phyloP scores from a whole-genome alignment of 1,284 basidiomycete genomes.

The Tetrapyrgos nigripes region DNA sequence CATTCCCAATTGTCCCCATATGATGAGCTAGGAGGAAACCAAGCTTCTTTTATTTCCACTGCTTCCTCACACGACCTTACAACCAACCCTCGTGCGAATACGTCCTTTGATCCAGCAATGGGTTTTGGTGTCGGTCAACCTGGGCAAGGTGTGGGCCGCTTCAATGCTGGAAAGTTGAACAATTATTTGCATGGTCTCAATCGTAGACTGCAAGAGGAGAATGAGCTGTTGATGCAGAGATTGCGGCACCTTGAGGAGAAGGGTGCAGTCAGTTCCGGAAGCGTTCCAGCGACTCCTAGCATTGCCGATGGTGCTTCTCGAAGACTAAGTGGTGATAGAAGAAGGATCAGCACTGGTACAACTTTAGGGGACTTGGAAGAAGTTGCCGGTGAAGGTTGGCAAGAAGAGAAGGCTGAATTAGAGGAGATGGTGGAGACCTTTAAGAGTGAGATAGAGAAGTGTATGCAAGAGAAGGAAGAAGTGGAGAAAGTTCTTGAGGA shows the following conservation, averaged over 20 bases:
- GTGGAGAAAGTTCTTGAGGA: constrained; percentile 47
- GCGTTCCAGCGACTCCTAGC: constrained; percentile 13
- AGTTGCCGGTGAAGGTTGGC: constrained; percentile 61
- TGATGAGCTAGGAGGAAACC: constrained; percentile 32
- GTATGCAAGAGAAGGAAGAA: constrained; percentile 15
- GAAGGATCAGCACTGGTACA: constrained; percentile 57
- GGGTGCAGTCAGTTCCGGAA: constrained; percentile 29
- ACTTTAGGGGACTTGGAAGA: constrained; percentile 65
- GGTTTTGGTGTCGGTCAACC: constrained; percentile 62
- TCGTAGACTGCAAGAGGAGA: constrained; percentile 81
- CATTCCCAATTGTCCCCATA: constrained; percentile 18
- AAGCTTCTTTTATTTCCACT: constrained; percentile 74
- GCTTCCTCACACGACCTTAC: constrained; percentile 87
- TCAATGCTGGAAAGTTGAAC: constrained; percentile 84
- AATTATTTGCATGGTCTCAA: constrained; percentile 84
- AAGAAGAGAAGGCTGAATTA: constrained; percentile 67
- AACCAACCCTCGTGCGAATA: constrained; percentile 79
- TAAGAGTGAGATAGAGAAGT: constrained; percentile 42
- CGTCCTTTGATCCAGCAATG: constrained; percentile 82
- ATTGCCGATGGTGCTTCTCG: constrained; percentile 23
- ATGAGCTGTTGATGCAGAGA: constrained; percentile 62
- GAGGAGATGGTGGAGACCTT: constrained; percentile 49
- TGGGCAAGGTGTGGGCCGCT: constrained; percentile 65
- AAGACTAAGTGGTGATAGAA: constrained; percentile 35
- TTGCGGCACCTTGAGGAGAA: constrained; percentile 56